phyloP scores from a whole-genome alignment of 306 rosid species.

The Acacia confusa region DNA sequence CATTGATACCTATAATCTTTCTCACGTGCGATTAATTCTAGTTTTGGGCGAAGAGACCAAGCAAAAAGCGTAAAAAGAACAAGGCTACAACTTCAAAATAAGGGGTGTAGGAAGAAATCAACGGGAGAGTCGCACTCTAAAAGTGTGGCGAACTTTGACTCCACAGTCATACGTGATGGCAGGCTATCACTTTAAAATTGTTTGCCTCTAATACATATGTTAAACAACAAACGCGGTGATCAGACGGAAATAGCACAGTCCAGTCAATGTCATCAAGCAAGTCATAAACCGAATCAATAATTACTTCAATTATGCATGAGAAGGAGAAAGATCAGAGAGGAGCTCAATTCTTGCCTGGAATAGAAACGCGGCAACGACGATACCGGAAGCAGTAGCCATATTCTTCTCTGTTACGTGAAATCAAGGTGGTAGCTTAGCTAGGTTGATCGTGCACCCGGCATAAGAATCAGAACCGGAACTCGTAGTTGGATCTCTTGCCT shows the following conservation, averaged over 20 bases:
- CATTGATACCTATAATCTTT: not conserved
- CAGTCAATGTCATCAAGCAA: not conserved
- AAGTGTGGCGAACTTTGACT: not conserved
- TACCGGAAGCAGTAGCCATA: constrained; percentile 23
- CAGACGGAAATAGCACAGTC: not conserved
- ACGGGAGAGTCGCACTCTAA: not conserved
- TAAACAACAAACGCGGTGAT: not conserved
- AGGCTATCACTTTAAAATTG: not conserved
- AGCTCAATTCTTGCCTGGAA: constrained; percentile 48
- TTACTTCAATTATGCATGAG: not conserved
- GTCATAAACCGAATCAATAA: not conserved
- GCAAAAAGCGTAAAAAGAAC: not conserved
- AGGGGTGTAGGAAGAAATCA: not conserved
- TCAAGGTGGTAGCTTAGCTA: not conserved
- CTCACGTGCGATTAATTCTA: not conserved
- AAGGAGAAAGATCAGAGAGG: not conserved
- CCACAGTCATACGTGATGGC: not conserved
- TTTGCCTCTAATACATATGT: not conserved
- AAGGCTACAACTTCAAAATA: not conserved
- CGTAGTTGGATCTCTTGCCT: not conserved
- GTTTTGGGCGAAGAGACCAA: not conserved
- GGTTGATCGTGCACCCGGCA: not conserved
- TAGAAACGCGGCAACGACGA: constrained; percentile 36
- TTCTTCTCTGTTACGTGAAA: not conserved
- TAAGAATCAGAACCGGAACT: not conserved